Conservation (phyloP, 2,329 filamentous ascomycete genomes). For the Beauveria medogensis region DNA sequence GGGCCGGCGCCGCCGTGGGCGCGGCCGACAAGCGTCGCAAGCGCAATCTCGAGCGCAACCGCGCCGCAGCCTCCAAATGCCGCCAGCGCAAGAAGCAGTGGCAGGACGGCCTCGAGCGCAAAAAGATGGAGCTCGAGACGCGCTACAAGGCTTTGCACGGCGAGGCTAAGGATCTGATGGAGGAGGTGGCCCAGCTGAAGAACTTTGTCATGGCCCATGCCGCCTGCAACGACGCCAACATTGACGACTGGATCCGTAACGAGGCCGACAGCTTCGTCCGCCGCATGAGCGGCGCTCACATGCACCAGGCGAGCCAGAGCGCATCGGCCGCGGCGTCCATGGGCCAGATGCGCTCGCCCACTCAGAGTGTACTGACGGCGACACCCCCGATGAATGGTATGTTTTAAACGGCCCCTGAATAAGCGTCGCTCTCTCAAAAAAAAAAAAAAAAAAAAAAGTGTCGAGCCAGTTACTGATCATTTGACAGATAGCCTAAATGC, state of each 20-base stretch:
- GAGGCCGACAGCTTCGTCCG: constrained; percentile 43
- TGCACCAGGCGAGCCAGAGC: constrained; percentile 7
- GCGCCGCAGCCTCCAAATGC: constrained; percentile 66
- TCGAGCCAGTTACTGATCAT: not conserved
- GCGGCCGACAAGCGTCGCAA: constrained; percentile 30
- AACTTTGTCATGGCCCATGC: constrained; percentile 45
- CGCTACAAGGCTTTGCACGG: constrained; percentile 34
- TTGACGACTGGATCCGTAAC: constrained; percentile 44
- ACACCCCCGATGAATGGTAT: constrained; percentile 1
- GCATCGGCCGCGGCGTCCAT: not conserved
- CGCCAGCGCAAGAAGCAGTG: constrained; percentile 57
- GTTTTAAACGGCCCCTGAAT: not conserved
- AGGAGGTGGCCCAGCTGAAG: constrained; percentile 40
- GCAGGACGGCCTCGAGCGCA: constrained; percentile 41
- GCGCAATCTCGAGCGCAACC: constrained; percentile 58
- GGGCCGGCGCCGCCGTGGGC: not conserved
- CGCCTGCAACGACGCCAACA: constrained; percentile 43
- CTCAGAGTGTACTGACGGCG: not conserved
- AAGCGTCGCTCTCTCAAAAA: not conserved
- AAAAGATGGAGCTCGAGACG: constrained; percentile 34
- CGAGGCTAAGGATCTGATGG: constrained; percentile 34
- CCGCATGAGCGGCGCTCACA: constrained; percentile 10
- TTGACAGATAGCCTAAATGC: not conserved
- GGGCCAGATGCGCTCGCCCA: not conserved
- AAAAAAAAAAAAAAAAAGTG: too few species aligned